phyloP scores from a whole-genome alignment of 1,139 yeast species.

The Meyerozyma elateridarum region DNA sequence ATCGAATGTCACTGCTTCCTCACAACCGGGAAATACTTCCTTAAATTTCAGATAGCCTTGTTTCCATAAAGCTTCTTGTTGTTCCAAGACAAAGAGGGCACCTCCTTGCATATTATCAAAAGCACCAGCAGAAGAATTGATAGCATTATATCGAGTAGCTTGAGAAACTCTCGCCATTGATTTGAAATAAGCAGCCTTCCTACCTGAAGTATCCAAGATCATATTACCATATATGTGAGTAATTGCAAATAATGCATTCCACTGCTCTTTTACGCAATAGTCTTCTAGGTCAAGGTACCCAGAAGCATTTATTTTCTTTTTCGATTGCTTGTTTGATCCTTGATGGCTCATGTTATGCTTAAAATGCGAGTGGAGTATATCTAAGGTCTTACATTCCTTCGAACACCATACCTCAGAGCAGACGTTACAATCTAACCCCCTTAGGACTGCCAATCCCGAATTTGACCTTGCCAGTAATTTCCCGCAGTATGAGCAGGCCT shows the following conservation, averaged over 20 bases:
- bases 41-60: constrained; percentile 50
- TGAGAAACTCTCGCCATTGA: constrained; percentile 73
- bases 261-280: constrained; percentile 59
- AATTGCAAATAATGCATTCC: constrained; percentile 67
- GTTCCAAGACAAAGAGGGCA: constrained; percentile 48
- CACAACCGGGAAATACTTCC: constrained; percentile 43
- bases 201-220: constrained; percentile 42
- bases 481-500: constrained; percentile 81
- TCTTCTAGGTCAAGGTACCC: constrained; percentile 55
- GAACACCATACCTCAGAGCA: constrained; percentile 77
- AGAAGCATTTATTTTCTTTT: constrained; percentile 33
- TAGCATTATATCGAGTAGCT: constrained; percentile 56
- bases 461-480: constrained; percentile 40
- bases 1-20: constrained; percentile 38
- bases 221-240: constrained; percentile 52
- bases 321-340: constrained; percentile 18
- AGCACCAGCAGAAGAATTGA: constrained; percentile 55
- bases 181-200: constrained; percentile 40
- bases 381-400: constrained; percentile 50
- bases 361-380: constrained; percentile 52
- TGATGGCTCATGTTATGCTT: constrained; percentile 46
- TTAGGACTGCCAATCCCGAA: constrained; percentile 27
- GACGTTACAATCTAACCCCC: constrained; percentile 62
- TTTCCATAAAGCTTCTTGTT: constrained; percentile 58
- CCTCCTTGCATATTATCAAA: constrained; percentile 49